Base-by-base conservation (phyloP, 768 basidiomycete species). In the Punctularia strigosozonata region DNA sequence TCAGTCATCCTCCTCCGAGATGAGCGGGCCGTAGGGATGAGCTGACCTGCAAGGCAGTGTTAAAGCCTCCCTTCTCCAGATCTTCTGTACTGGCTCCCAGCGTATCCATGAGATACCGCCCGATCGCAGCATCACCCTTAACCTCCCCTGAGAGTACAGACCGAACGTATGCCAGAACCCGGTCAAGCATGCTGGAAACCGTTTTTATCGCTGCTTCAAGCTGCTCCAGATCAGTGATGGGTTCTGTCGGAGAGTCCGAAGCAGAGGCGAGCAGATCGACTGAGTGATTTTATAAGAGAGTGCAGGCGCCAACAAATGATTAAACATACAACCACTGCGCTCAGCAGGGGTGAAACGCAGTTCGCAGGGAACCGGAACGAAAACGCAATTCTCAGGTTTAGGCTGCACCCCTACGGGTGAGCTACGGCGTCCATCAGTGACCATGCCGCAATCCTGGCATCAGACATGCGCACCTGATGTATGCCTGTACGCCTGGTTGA, bases 321-420 rank as follows among this genome's bases (percentile, higher is more conserved):
- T 7, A 21, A 41, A 73, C 87, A 58, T 58, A 92, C 91, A 65
- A 31, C 88, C 87, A 44, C 84, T 80, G 43, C 81, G 77, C 56
- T 98, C 92, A 24, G 80, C 70, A 32, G 85, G 77, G 48, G 81
- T 76, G 60, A 86, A 86, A 49, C 75, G 75, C 41, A 98, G 67
- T 44, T 84, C 76, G 43, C 86, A 81, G n/a, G 87, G 84, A 37
- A 98, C 77, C 25, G 94, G 92, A 21, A 86, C 69, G 60, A 98
- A 98, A 22, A 92, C 86, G 49, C 86, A 88, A 61, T 95, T 94
- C 64, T 97, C 92, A 31, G 88, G 77, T 63, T 89, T 92, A 25
- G 84, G 86, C 55, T 68, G 74, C 19, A 91, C 75, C 8, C 92
- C 91, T 13, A 97, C 77, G 4, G 89, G 88, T 38, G 89, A 83